These are phyloP conservation scores for Cokeromyces recurvatus DNA, from an alignment of 371 early-diverging fungal species.

Conservation along the genomic window DNA sequence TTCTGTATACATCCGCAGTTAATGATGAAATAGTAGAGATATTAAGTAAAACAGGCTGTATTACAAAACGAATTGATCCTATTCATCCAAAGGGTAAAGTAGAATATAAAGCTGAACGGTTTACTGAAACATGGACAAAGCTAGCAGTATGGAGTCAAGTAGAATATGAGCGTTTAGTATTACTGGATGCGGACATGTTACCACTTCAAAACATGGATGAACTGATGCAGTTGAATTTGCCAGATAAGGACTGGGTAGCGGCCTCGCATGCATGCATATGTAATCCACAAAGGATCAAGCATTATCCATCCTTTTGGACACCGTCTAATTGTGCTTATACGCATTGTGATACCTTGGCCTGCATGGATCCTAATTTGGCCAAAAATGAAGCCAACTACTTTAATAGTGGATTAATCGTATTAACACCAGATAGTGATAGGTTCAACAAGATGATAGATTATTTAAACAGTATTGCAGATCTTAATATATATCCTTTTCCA, in stretches of 20 bases:
- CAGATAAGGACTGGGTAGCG: slow-evolving; percentile 27
- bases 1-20: slow-evolving; percentile 62
- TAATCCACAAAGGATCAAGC: slow-evolving; percentile 32
- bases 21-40: slow-evolving; percentile 29
- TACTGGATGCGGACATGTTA: slow-evolving; percentile 87
- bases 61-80: slow-evolving; percentile 57
- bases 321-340: slow-evolving; percentile 47
- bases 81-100: slow-evolving; percentile 77
- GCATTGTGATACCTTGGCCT: slow-evolving; percentile 6
- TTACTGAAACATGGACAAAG: slow-evolving; percentile 75
- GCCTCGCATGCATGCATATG: slow-evolving; percentile 50
- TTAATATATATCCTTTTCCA: slow-evolving; percentile 36
- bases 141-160: slow-evolving; percentile 74
- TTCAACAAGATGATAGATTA: slow-evolving; percentile 23
- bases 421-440: slow-evolving; percentile 28
- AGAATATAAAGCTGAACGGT: slow-evolving; percentile 32
- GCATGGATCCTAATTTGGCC: neutral
- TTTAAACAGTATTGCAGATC: slow-evolving; percentile 19
- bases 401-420: slow-evolving; percentile 49
- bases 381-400: slow-evolving; percentile 29
- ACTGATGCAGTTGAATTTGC: slow-evolving; percentile 36
- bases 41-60: slow-evolving; percentile 59
- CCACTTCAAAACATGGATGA: slow-evolving; percentile 78
- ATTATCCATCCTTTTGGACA: slow-evolving; percentile 43
- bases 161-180: slow-evolving; percentile 60